Evolutionary conservation across 768 basidiomycete species (phyloP), one percentile per base, ranked within the genome.

Genomic region (Polyporus arcularius): DNA sequence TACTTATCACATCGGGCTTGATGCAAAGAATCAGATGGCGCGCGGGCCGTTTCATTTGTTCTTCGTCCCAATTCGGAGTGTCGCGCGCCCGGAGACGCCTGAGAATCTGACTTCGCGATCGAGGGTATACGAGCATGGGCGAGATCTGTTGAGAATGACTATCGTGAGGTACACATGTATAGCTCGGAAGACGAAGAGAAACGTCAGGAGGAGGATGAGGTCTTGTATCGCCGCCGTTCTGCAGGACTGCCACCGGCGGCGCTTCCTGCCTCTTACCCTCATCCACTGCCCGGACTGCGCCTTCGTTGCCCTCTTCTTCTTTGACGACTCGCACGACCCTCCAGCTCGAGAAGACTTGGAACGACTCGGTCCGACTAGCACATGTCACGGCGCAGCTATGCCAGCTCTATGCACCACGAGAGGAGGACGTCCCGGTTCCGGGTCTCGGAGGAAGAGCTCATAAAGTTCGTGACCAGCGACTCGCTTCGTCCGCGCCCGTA

Each of bases 361-460:
- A 35, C 35, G n/a, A 43, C 6, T n/a, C 47, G 16, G 8, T 18
- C 21, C 16, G 15, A 45, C 42, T 32, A 53, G 42, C 61, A 39
- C 32, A 68, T 90, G 87, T 90, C 92, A 62, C 84, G 82, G 75
- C 83, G 90, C 72, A 94, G 91, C 78, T 83, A 87, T 76, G 83
- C 84, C 66, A 86, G 89, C 74, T 78, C 76, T 66, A 80, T 86
- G 62, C 87, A 89, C 28, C 87, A 89, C 28, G 86, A 90, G 72
- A 84, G 83, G 75, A 85, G 90, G 61, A 61, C 89, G 63, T 88
- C 89, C 65, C 88, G 87, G 72, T 83, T 90, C 75, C 83, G 87
- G 64, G 85, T 93, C 53, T 84, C 88, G 30, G 92, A 94, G 67
- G 91, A 94, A 58, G 92, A 94, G 71, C 78, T 94, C 67, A 92